Evolutionary conservation across 1,284 basidiomycete genomes (phyloP), one percentile per base, ranked within the genome.

Genomic region (Ceratobasidium theobromae): DNA sequence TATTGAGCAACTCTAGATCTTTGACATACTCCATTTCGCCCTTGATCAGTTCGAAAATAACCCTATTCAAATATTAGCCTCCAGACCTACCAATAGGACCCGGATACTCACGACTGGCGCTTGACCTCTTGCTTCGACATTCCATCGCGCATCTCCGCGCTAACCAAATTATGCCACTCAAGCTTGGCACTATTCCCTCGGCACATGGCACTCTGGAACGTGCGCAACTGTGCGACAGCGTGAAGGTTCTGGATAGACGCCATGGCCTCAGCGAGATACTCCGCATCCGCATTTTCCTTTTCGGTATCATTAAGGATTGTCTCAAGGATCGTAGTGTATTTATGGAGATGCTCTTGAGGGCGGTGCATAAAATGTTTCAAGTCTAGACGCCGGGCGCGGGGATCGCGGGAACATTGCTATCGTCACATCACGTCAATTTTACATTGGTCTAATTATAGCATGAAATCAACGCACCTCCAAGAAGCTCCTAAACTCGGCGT

Each of bases 11-110:
- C 73, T 95, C 90, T 28, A 99, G 78, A 79, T 99, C 97, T 66
- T 87, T 88, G 11, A 97, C 91, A 75, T 98, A 98, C 57, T 88
- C 86, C 88, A 96, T 95, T 77, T 99, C 96, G 67, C 90, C 91
- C 73, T 95, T 90, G 74, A 99, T 96, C 53, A 98, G 79, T 77
- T 99, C 96, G 73, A 95, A 96, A 53, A 98, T 95, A 70, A 91
- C 86, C 45, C 92, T 94, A 53, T 66, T 55, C 4, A 23, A 48
- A 62, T 30, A 18, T 65, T 41, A 68, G 53, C 28, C 18, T 45
- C 32, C n/a, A 5, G 0, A 27, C 25, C 33, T 30, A 4, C n/a
- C 53, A 8, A 67, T 32, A 58, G 25, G 21, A 60, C n/a, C 30
- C 21, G 5, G 8, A 16, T 1, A 81, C 91, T 77, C 75, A 93